Conservation (phyloP, 169 alveolate species). For the Plasmodium blacklocki region DNA sequence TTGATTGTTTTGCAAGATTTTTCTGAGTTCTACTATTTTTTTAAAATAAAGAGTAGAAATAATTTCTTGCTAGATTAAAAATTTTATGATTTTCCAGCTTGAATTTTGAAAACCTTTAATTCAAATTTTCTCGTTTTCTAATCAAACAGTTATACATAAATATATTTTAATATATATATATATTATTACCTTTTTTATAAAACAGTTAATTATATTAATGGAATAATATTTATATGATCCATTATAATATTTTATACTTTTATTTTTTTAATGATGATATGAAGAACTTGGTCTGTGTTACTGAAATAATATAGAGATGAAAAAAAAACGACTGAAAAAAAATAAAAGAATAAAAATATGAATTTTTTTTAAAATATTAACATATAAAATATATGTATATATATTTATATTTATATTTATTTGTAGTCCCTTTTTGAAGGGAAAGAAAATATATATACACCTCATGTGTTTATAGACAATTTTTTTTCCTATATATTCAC, state of each 20-base stretch:
- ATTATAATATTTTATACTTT: conserved; percentile 1
- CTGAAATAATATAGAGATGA: conserved; percentile 74
- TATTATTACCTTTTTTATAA: neutral
- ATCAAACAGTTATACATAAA: conserved; percentile 11
- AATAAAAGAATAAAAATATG: conserved; percentile 6
- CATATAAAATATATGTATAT: neutral
- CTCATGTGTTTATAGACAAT: neutral
- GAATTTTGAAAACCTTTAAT: conserved; percentile 8
- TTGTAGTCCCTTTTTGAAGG: neutral
- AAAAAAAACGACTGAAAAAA: conserved; percentile 23
- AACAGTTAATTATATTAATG: neutral
- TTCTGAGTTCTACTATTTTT: conserved; percentile 63
- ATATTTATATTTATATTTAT: neutral
- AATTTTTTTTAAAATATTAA: neutral
- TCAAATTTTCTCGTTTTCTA: conserved; percentile 48
- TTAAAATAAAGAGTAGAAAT: conserved; percentile 30
- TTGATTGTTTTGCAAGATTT: conserved; percentile 28
- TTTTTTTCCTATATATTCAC: neutral
- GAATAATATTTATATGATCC: neutral
- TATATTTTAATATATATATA: neutral
- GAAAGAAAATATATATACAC: neutral
- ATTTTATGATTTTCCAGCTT: conserved; percentile 67
- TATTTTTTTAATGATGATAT: conserved; percentile 65
- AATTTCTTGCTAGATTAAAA: conserved; percentile 62
- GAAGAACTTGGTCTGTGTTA: conserved; percentile 71